Base-by-base conservation (phyloP, 2,329 filamentous ascomycete species). In the Calonectria naviculata region DNA sequence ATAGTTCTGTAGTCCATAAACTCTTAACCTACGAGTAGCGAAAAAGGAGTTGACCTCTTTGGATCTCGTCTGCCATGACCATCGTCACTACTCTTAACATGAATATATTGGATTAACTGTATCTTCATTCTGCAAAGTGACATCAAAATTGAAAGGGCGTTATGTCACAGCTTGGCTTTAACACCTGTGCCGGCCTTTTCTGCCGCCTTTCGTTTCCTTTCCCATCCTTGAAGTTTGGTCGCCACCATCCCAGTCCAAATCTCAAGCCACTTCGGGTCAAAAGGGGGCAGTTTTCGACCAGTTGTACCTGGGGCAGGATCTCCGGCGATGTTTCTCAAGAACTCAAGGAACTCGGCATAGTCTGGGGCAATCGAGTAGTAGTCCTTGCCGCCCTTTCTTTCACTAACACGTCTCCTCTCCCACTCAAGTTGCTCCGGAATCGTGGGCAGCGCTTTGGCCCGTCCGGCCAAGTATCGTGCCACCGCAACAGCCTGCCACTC, bases 401-500 rank as follows among this genome's bases (percentile, higher is more conserved):
- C 75, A 52, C 21, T 67, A 12, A 24, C 71, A 8, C 71, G 65
- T 21, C 66, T 67, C 5, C 72, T 58, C 12, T 77, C 75, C 75
- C 75, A 77, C 26, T 76, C 74, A 0, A 76, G 64, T 10, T 77
- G 75, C 7, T 69, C 65, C 1, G 69, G 68, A 21, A 73, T 49
- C 4, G 67, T 49, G 0, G 73, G 75, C 0, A 76, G 56, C 0
- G 73, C 65, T 26, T 71, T 71, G 24, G 65, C 68, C 36, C 71
- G 41, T 44, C 72, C 67, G 0, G 73, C 71, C 0, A 76, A 44
- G 34, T 71, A 68, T 5, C 75, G 66, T 1, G 73, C 70, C 1
- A 77, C 44, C 0, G 75, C 75, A 10, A 73, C 75, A 0, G 71
- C 74, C 21, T 77, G 75, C 70, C 72, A 77, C 31, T 77, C 75